phyloP scores from a whole-genome alignment of 768 basidiomycete species.

The Lentinula guzmanii region DNA sequence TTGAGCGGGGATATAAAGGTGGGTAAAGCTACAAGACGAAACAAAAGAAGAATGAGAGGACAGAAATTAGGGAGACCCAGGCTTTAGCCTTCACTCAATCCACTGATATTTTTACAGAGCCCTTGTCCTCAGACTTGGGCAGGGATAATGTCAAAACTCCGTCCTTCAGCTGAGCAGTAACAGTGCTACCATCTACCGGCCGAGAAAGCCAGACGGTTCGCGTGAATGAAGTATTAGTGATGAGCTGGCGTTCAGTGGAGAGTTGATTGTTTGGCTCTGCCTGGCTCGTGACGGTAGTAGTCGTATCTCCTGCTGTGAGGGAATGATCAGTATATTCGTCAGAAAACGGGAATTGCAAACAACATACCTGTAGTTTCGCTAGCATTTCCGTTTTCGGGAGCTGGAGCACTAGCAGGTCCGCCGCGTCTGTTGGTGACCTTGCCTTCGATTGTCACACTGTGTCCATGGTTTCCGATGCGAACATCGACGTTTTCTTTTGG shows the following conservation, averaged over 20 bases:
- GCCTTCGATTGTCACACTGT: slow-evolving; percentile 70
- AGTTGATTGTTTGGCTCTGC: slow-evolving; percentile 36
- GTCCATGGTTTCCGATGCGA: slow-evolving; percentile 62
- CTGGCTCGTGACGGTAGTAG: slow-evolving; percentile 14
- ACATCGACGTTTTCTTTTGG: slow-evolving; percentile 73
- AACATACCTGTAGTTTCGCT: slow-evolving; percentile 22
- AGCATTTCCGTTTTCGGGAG: slow-evolving; percentile 16
- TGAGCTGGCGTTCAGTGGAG: slow-evolving; percentile 55
- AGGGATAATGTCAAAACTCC: slow-evolving; percentile 63
- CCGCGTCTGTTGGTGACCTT: slow-evolving; percentile 31
- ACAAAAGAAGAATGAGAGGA: too few relatives aligned
- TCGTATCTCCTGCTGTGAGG: neutral
- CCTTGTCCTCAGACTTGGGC: slow-evolving; percentile 56
- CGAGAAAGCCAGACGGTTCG: slow-evolving; percentile 71
- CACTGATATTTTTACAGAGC: slow-evolving; percentile 8
- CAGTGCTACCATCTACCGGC: slow-evolving; percentile 49
- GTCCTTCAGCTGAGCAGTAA: slow-evolving; percentile 60
- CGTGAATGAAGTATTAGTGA: slow-evolving; percentile 49
- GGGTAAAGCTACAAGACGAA: too few relatives aligned
- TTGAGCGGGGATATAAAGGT: neutral
- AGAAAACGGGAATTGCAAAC: neutral
- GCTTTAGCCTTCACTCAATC: neutral
- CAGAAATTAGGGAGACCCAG: too few relatives aligned
- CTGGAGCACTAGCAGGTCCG: slow-evolving; percentile 11
- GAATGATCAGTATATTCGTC: neutral